These are phyloP conservation scores for Pestalotiopsis sp. DNA, from an alignment of 2,329 filamentous ascomycete genomes.

Conservation along the genomic window DNA sequence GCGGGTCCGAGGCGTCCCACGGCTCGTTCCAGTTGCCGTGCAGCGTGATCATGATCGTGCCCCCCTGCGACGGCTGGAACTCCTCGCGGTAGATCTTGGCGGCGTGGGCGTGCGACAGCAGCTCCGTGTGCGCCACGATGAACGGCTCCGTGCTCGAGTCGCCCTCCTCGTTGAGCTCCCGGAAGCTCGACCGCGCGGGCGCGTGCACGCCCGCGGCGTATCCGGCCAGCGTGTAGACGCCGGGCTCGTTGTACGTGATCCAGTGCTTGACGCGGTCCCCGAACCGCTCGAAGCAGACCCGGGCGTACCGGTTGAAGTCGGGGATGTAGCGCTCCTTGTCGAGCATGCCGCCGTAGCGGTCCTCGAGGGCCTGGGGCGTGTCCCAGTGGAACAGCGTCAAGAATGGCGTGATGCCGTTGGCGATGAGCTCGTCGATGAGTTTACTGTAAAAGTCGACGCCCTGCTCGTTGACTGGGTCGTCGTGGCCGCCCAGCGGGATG, in stretches of 20 bases:
- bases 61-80: constrained; percentile 39
- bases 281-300: constrained; percentile 60
- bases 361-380: constrained; percentile 59
- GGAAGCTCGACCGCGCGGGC: constrained; percentile 31
- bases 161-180: constrained; percentile 33
- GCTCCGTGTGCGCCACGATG: constrained; percentile 41
- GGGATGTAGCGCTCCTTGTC: constrained; percentile 65
- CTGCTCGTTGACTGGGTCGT: constrained; percentile 64
- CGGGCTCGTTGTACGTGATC: constrained; percentile 46
- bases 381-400: constrained; percentile 71
- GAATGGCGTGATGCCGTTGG: constrained; percentile 61
- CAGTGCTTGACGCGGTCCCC: constrained; percentile 62
- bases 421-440: constrained; percentile 61
- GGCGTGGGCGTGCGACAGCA: constrained; percentile 40
- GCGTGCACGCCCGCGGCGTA: constrained; percentile 39
- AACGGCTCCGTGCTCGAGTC: constrained; percentile 39
- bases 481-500: constrained; percentile 64
- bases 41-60: constrained; percentile 43
- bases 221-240: constrained; percentile 36
- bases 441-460: constrained; percentile 63
- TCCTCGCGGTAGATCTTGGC: constrained; percentile 42
- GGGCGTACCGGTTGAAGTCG: constrained; percentile 61
- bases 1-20: constrained; percentile 37
- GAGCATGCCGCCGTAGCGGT: constrained; percentile 62
- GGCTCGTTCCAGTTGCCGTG: constrained; percentile 46